Percentiles rank a stretch among this genome's conserved stretches.
These are phyloP conservation scores for Purpureocillium lavendulum DNA, from an alignment of 2,329 filamentous ascomycete genomes.

Conservation along the genomic window DNA sequence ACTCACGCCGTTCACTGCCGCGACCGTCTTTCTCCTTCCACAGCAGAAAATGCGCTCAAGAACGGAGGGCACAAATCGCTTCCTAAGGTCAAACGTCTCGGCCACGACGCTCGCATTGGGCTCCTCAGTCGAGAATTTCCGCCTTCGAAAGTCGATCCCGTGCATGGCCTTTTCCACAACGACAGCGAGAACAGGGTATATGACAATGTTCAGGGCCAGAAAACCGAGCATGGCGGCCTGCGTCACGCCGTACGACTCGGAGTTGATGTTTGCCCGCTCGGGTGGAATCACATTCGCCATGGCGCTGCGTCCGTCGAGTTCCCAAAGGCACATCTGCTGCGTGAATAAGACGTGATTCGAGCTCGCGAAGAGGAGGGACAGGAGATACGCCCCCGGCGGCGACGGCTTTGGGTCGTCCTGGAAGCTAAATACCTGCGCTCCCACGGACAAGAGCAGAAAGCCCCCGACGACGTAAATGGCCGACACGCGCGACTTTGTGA, in stretches of 20 bases:
- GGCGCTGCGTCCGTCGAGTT: slow-evolving; percentile 6
- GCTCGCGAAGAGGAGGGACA: slow-evolving; percentile 14
- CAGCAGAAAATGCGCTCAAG: slow-evolving; percentile 19
- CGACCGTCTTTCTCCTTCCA: slow-evolving; percentile 22
- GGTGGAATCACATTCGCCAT: slow-evolving; percentile 5
- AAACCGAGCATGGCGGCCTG: slow-evolving; percentile 20
- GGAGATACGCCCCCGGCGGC: slow-evolving; percentile 1
- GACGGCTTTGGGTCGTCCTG: slow-evolving; percentile 4
- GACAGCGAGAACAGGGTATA: slow-evolving; percentile 22
- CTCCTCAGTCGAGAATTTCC: slow-evolving; percentile 15
- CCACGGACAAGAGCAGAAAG: slow-evolving; percentile 18
- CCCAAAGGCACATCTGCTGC: slow-evolving; percentile 14
- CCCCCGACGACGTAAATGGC: slow-evolving; percentile 20
- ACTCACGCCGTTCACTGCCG: slow-evolving; percentile 53
- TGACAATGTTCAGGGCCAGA: slow-evolving; percentile 22
- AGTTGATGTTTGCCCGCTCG: slow-evolving; percentile 6
- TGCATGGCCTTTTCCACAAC: slow-evolving; percentile 22
- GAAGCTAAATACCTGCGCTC: slow-evolving; percentile 9
- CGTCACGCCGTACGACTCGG: slow-evolving; percentile 13
- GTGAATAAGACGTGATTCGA: slow-evolving; percentile 15
- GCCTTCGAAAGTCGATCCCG: slow-evolving; percentile 23
- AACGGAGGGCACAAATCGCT: slow-evolving; percentile 19
- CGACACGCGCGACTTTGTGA: slow-evolving; percentile 20
- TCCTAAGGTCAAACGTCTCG: too few species aligned
- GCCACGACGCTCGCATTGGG: slow-evolving; percentile 13